phyloP scores from a whole-genome alignment of 2,329 filamentous ascomycete species.

The Pseudogymnoascus sp. region DNA sequence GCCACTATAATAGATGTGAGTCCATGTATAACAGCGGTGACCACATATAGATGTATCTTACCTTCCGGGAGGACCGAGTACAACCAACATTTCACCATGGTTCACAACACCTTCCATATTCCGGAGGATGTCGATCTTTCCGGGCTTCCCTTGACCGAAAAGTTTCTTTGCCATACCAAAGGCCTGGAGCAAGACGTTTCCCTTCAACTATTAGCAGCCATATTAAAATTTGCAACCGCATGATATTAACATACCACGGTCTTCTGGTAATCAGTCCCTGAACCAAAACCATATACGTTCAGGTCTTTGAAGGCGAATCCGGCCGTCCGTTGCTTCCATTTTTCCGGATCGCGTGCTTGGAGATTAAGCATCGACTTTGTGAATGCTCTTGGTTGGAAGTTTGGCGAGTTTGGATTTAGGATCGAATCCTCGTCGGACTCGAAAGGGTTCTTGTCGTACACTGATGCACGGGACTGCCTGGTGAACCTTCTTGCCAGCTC shows the following conservation, averaged over 20 bases:
- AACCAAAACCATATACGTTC: slow-evolving; percentile 59
- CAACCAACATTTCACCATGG: slow-evolving; percentile 56
- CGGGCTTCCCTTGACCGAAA: slow-evolving; percentile 43
- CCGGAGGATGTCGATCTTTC: slow-evolving; percentile 45
- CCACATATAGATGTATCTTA: background rate
- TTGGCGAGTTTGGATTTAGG: slow-evolving; percentile 41
- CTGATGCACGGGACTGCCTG: slow-evolving; percentile 10
- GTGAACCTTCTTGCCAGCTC: slow-evolving; percentile 6
- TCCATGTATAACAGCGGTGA: background rate
- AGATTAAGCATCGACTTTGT: slow-evolving; percentile 49
- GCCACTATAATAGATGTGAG: slow-evolving; percentile 34
- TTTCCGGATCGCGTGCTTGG: slow-evolving; percentile 42
- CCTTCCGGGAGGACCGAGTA: slow-evolving; percentile 52
- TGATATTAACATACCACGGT: slow-evolving; percentile 34
- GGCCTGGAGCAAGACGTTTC: slow-evolving; percentile 47
- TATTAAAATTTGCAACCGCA: background rate
- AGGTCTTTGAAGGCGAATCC: slow-evolving; percentile 60
- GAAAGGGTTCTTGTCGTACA: slow-evolving; percentile 38
- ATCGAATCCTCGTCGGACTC: slow-evolving; percentile 36
- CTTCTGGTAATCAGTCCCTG: slow-evolving; percentile 61
- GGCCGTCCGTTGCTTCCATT: slow-evolving; percentile 46
- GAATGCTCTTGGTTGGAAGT: slow-evolving; percentile 48
- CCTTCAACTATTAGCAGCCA: slow-evolving; percentile 13
- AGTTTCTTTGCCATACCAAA: slow-evolving; percentile 37
- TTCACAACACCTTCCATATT: slow-evolving; percentile 54